These are phyloP conservation scores for Colletotrichum lupini DNA, from an alignment of 2,329 filamentous ascomycete species.

Conservation along the genomic window DNA sequence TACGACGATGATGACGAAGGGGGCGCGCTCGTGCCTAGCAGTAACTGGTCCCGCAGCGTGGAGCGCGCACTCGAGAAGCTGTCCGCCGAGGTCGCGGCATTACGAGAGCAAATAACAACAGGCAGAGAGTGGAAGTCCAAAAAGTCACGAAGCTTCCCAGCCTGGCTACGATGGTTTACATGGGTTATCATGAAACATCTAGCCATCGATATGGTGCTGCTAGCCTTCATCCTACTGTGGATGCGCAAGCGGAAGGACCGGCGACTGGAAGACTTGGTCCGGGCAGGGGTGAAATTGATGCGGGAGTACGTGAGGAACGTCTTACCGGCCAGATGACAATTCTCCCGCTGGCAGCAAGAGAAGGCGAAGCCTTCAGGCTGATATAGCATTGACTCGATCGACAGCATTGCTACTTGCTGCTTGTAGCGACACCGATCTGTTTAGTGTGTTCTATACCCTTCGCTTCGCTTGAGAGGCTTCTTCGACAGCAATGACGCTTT, in stretches of 20 bases:
- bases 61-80: slow-evolving; percentile 89
- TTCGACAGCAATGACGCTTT: neutral
- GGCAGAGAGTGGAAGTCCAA: slow-evolving; percentile 77
- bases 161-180: slow-evolving; percentile 77
- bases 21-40: slow-evolving; percentile 54
- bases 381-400: neutral
- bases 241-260: slow-evolving; percentile 78
- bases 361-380: neutral
- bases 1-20: slow-evolving; percentile 59
- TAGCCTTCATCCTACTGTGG: slow-evolving; percentile 76
- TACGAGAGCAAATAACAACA: slow-evolving; percentile 89
- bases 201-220: slow-evolving; percentile 74
- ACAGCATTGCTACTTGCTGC: neutral
- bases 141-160: slow-evolving; percentile 71
- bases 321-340: slow-evolving; percentile 65
- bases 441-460: neutral
- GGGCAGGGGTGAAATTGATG: slow-evolving; percentile 67
- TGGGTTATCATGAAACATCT: slow-evolving; percentile 80
- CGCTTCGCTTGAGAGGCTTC: neutral
- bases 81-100: slow-evolving; percentile 90
- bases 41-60: slow-evolving; percentile 82
- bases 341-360: neutral
- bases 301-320: slow-evolving; percentile 70
- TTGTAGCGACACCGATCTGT: no score
- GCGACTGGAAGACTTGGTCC: slow-evolving; percentile 78